Conservation (phyloP, 768 basidiomycete species). For the Phlebiopsis flavidoalba region DNA sequence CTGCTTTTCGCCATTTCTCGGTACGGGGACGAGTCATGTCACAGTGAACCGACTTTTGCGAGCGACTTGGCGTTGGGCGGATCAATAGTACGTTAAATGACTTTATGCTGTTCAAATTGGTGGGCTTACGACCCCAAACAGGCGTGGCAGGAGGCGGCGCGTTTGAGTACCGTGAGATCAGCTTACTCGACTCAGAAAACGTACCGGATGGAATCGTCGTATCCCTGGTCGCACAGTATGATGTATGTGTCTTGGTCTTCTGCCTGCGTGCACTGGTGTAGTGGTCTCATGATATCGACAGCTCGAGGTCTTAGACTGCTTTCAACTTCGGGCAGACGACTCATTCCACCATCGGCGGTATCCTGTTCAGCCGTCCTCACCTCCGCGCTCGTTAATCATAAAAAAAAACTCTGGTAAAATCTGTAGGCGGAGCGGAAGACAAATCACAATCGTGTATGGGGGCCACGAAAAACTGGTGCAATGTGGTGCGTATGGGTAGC, state of each 20-base stretch:
- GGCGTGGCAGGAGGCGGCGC: slow-evolving; percentile 49
- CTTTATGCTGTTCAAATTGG: no score
- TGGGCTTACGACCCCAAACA: slow-evolving; percentile 16
- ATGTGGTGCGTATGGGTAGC: no score
- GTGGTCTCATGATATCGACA: background rate
- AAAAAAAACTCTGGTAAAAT: no score
- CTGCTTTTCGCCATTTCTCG: slow-evolving; percentile 46
- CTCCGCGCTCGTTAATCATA: slow-evolving; percentile 63
- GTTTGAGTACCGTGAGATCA: slow-evolving; percentile 57
- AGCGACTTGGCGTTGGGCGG: slow-evolving; percentile 74
- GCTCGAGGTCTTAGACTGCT: slow-evolving; percentile 40
- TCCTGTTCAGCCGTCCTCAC: slow-evolving; percentile 59
- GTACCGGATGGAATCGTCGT: slow-evolving; percentile 45
- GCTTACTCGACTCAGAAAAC: slow-evolving; percentile 44
- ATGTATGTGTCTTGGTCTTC: slow-evolving; percentile 38
- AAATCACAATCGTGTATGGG: no score
- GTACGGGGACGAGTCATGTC: slow-evolving; percentile 51
- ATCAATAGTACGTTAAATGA: slow-evolving; percentile 36
- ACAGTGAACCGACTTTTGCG: slow-evolving; percentile 60
- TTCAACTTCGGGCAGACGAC: slow-evolving; percentile 63
- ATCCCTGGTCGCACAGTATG: slow-evolving; percentile 51
- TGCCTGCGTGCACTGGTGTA: background rate
- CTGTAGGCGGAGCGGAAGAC: no score
- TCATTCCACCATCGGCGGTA: slow-evolving; percentile 69
- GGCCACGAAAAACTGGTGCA: no score